Percentiles rank a stretch among this genome's conserved stretches.
These are phyloP conservation scores for Tympanopsis confertula DNA, from an alignment of 2,329 filamentous ascomycete genomes.

Conservation along the genomic window DNA sequence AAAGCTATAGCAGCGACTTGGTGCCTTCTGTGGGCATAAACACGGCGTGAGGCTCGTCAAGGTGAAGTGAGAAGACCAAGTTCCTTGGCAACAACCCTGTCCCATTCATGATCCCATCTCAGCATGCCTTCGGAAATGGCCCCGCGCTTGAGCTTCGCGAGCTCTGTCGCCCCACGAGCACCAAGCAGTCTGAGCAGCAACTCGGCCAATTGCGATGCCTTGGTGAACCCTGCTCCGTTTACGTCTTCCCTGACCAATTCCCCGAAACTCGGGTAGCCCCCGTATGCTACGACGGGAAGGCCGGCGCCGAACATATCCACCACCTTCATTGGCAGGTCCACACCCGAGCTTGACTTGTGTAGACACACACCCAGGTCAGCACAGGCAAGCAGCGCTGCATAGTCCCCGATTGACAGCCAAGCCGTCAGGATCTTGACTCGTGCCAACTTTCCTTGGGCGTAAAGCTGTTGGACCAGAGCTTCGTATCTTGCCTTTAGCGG, in stretches of 20 bases:
- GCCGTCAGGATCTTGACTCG: neutral
- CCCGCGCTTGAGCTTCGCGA: neutral
- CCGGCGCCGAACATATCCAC: neutral
- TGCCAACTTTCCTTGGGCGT: neutral
- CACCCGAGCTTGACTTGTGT: neutral
- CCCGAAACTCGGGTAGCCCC: neutral
- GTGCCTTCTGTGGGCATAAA: no score
- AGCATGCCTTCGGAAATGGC: neutral
- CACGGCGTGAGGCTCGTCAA: no score
- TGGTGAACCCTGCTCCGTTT: neutral
- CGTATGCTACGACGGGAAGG: neutral
- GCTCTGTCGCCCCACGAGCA: neutral
- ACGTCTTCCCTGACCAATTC: neutral
- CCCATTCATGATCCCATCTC: neutral
- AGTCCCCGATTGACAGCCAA: neutral
- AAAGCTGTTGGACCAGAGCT: neutral
- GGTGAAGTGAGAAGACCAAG: no score
- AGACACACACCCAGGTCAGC: neutral
- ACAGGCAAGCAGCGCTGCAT: neutral
- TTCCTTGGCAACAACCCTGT: no score
- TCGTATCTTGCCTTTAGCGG: neutral
- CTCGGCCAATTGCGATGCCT: neutral
- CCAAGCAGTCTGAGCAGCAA: neutral
- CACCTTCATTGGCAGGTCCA: neutral
- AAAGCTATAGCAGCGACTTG: no score